Evolutionary conservation across 768 basidiomycete species (phyloP), one percentile per base, ranked within the genome.

Genomic region (Tylopilus vinaceipallidus): DNA sequence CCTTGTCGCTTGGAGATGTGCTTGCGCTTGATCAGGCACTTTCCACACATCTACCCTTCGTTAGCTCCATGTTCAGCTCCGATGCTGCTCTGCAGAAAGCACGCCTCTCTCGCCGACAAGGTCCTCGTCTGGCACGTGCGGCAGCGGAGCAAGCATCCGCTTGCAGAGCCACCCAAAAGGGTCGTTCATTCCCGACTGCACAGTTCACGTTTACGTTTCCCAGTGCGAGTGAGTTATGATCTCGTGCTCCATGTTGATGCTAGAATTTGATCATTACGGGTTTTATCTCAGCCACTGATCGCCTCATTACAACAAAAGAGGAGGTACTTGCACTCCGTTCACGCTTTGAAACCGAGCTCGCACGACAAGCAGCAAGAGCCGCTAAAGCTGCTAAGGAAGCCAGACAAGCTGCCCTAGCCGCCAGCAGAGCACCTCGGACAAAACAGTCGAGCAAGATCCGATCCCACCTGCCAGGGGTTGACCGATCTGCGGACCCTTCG

Each of bases 1-100:
- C 82, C 22, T 64, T 86, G 46, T 80, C 85, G 9, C 76, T 79
- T 56, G 81, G 81, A 16, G 84, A 89, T 66, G 79, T 83, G 13
- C 73, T 90, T 36, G 86, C 87, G 30, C 71, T 91, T 24, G 89
- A 92, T 62, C 85, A 86, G 65, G 90, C 89, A 23, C 71, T 92
- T 38, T 82, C 83, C 33, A 77, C 76, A 36, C 67, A 66, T 41
- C 41, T 66, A 7, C 59, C 60, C 45, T 67, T 67, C 39, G 56
- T 61, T 14, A 49, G 59, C 48, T 60, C 75, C 47, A 75, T 72
- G 55, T 72, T 71, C 38, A 66, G 68, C 26, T 52, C 64, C 26
- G 59, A 54, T 47, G 51, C 60, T 27, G 53, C 56, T 50, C 45
- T 66, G 13, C 70, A 65, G 7, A 74, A 70, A 54, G 71, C 79